Conservation (phyloP, 805 yeast genomes). For the Candida verbasci region DNA sequence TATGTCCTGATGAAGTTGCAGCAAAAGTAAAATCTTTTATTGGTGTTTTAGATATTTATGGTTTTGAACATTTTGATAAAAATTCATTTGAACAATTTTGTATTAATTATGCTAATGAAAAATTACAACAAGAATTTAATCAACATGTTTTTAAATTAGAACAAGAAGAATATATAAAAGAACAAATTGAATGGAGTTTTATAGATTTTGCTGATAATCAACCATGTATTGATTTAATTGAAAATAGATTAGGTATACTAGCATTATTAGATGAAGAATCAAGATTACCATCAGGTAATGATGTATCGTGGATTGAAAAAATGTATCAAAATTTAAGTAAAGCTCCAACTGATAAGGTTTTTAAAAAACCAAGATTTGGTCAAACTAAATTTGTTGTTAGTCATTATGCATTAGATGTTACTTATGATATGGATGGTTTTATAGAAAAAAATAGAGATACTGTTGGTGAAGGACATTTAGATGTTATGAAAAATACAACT, state of each 20-base stretch:
- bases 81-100: slow-evolving; percentile 97
- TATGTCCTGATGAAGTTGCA: slow-evolving; percentile 70
- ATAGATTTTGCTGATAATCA: slow-evolving; percentile 95
- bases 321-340: slow-evolving; percentile 82
- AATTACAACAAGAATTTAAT: slow-evolving; percentile 93
- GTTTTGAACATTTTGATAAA: slow-evolving; percentile 91
- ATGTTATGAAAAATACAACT: slow-evolving; percentile 66
- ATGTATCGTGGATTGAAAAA: slow-evolving; percentile 87
- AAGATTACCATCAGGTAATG: slow-evolving; percentile 88
- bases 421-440: slow-evolving; percentile 89
- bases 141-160: slow-evolving; percentile 96
- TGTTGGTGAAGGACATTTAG: slow-evolving; percentile 92
- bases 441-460: slow-evolving; percentile 97
- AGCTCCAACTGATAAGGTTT: slow-evolving; percentile 68
- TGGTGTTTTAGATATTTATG: slow-evolving; percentile 96
- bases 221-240: slow-evolving; percentile 92
- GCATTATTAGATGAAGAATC: slow-evolving; percentile 93
- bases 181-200: slow-evolving; percentile 94
- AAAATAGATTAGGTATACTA: slow-evolving; percentile 80
- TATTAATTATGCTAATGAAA: slow-evolving; percentile 94
- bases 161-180: slow-evolving; percentile 90
- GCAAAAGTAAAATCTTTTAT: slow-evolving; percentile 66
- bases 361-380: slow-evolving; percentile 93
- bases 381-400: slow-evolving; percentile 83
- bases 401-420: slow-evolving; percentile 92